Evolutionary conservation across 2,329 filamentous ascomycete genomes (phyloP), one percentile per base, ranked within the genome.

Genomic region (Paraphaeosphaeria minitans): DNA sequence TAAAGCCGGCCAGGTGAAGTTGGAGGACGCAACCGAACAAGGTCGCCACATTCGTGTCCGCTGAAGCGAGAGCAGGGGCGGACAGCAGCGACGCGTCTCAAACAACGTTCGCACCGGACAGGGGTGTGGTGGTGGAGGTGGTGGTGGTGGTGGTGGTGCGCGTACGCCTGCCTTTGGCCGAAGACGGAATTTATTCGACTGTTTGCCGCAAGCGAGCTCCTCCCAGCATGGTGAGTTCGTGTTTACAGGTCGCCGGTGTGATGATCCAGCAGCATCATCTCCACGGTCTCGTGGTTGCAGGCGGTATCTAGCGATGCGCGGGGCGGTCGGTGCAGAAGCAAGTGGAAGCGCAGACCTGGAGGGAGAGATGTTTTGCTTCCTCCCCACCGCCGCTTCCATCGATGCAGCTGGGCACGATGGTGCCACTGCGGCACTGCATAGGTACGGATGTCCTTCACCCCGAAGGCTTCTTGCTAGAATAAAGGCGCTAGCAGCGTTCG

Each of bases 401-500:
- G 59, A 58, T 51, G 63, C 61, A 60, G 49, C 56, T 54, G 59
- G 51, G 24, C 48, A 43, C 50, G 33, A 56, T 39, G 16, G 59
- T 59, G 24, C 24, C 24, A 27, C 24, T 27, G 24, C 24, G 24
- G 53, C 57, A 57, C 56, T n/a, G 53, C 50, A 48, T 56, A 29
- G 50, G 27, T 54, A 53, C 57, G 57, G 48, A 57, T 60, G 24
- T 35, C 53, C n/a, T 55, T 55, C 39, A 43, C 48, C 29, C 55
- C 59, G 57, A 39, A 56, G 37, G 41, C 42, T 58, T 29, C 27
- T 52, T 55, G 65, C 61, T 64, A 60, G 56, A 48, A 49, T 58
- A 54, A 62, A 59, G 54, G 58, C 71, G 55, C 67, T 69, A 72
- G 59, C 53, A 50, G 16, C 58, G 55, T 59, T 63, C 57, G 56